A percentile compares a stretch with the other conserved stretches of the same genome.
Conservation (phyloP, 768 basidiomycete genomes). For the Lyophyllum decastes region DNA sequence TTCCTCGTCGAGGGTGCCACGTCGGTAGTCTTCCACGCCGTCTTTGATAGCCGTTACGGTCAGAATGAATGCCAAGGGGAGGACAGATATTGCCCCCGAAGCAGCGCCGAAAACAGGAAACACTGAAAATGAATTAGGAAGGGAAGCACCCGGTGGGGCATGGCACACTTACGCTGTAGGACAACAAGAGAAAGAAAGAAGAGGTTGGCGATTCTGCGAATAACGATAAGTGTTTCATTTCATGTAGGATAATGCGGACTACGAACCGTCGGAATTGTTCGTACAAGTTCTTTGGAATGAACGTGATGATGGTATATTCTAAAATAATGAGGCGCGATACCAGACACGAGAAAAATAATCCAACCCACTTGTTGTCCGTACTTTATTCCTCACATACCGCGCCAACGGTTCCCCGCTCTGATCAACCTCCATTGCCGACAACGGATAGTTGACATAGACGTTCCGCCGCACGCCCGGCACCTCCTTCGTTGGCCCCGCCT, state of each 20-base stretch:
- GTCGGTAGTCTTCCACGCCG: constrained; percentile 94
- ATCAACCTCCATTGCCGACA: constrained; percentile 67
- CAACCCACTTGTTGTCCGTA: constrained; percentile 85
- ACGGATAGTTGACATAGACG: constrained; percentile 77
- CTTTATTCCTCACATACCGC: constrained; percentile 91
- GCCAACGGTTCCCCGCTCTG: constrained; percentile 72
- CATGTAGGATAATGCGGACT: neutral
- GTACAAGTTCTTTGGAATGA: constrained; percentile 90
- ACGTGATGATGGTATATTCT: constrained; percentile 92
- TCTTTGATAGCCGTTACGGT: constrained; percentile 93
- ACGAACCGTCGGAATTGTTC: constrained; percentile 90
- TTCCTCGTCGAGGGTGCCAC: constrained; percentile 83
- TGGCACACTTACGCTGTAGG: constrained; percentile 59
- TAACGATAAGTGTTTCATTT: neutral
- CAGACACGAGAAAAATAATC: neutral
- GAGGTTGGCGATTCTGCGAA: constrained; percentile 78
- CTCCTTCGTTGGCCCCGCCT: constrained; percentile 34
- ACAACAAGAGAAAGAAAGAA: constrained; percentile 88
- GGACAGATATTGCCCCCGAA: constrained; percentile 74
- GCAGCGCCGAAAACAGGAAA: constrained; percentile 92
- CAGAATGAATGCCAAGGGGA: constrained; percentile 88
- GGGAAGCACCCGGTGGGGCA: neutral
- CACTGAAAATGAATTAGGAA: constrained; percentile 41
- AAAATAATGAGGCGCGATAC: constrained; percentile 5
- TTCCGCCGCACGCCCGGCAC: constrained; percentile 63